phyloP scores from a whole-genome alignment of 768 basidiomycete genomes.

The Suillus subalutaceus region DNA sequence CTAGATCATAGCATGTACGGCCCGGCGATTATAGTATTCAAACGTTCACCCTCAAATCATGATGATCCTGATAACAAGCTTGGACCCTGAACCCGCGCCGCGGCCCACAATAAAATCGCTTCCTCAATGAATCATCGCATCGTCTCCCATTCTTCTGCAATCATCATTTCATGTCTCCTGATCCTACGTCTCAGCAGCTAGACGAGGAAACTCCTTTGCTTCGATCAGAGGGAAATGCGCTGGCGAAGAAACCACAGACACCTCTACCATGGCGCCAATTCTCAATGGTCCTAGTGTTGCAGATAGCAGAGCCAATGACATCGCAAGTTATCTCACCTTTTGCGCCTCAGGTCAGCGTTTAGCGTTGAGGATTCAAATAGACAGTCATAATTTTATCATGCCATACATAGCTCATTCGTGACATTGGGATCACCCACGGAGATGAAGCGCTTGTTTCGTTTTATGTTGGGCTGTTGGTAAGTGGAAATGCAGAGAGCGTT shows the following conservation, averaged over 20 bases:
- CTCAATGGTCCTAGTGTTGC: slow-evolving; percentile 66
- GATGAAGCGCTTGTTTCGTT: slow-evolving; percentile 49
- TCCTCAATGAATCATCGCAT: too few species aligned
- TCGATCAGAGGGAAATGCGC: slow-evolving; percentile 12
- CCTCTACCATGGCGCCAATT: slow-evolving; percentile 75
- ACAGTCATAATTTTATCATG: background rate
- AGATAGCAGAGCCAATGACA: slow-evolving; percentile 75
- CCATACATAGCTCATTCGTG: slow-evolving; percentile 30
- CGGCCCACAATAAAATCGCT: background rate
- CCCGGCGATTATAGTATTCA: background rate
- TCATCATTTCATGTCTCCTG: slow-evolving; percentile 1
- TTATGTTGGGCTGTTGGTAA: slow-evolving; percentile 51
- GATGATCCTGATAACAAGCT: too few species aligned
- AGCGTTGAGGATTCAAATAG: background rate
- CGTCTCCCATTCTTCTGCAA: too few species aligned
- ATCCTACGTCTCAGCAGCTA: slow-evolving; percentile 12
- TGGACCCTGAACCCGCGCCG: background rate
- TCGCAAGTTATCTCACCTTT: slow-evolving; percentile 77
- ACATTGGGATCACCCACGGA: slow-evolving; percentile 42
- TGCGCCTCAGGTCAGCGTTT: slow-evolving; percentile 53
- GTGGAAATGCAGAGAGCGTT: slow-evolving; percentile 13
- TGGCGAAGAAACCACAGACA: slow-evolving; percentile 38
- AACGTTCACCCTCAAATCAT: background rate
- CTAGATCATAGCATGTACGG: too few species aligned
- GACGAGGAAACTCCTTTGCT: slow-evolving; percentile 71